A percentile compares a stretch with the other conserved stretches of the same genome.
Evolutionary conservation across 805 yeast species (phyloP).

Genomic region (Pichia pseudocactophila): DNA sequence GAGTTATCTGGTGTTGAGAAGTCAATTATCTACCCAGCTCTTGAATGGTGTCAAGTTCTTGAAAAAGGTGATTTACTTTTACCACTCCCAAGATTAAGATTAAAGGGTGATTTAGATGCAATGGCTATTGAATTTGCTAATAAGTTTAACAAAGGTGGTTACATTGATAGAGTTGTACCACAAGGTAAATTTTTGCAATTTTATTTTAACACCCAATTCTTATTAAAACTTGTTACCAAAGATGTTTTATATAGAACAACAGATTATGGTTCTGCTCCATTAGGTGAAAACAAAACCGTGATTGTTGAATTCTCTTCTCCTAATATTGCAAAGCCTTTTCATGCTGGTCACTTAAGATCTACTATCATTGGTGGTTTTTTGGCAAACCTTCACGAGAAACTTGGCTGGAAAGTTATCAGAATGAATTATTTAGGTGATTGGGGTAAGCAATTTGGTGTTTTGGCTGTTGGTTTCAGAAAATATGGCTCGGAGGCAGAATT

Average conservation of each 20-base stretch:
- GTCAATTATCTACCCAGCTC: slow-evolving; percentile 65
- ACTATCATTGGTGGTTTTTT: slow-evolving; percentile 97
- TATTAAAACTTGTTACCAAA: slow-evolving; percentile 60
- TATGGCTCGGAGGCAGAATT: slow-evolving; percentile 76
- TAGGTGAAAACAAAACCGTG: slow-evolving; percentile 64
- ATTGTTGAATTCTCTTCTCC: slow-evolving; percentile 93
- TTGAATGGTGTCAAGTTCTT: slow-evolving; percentile 77
- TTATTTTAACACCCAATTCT: slow-evolving; percentile 58
- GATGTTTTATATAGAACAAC: slow-evolving; percentile 54
- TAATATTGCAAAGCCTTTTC: slow-evolving; percentile 98
- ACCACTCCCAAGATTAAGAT: slow-evolving; percentile 83
- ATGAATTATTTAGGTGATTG: slow-evolving; percentile 97
- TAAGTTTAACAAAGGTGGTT: slow-evolving; percentile 65
- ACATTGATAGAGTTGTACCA: slow-evolving; percentile 61
- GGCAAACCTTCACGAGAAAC: slow-evolving; percentile 77
- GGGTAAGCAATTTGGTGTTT: slow-evolving; percentile 97
- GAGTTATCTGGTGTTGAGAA: slow-evolving; percentile 65
- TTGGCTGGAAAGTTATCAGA: slow-evolving; percentile 89
- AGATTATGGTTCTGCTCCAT: slow-evolving; percentile 64
- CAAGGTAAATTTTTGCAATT: slow-evolving; percentile 91
- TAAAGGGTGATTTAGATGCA: slow-evolving; percentile 76
- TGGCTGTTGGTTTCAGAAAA: slow-evolving; percentile 85
- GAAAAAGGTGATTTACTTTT: slow-evolving; percentile 91
- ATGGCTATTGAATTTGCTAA: slow-evolving; percentile 71
- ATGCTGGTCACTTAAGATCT: slow-evolving; percentile 96